Percentiles rank a stretch among this genome's conserved stretches.
Evolutionary conservation across 768 basidiomycete genomes (phyloP).

Genomic region (Hortiboletus campestris): DNA sequence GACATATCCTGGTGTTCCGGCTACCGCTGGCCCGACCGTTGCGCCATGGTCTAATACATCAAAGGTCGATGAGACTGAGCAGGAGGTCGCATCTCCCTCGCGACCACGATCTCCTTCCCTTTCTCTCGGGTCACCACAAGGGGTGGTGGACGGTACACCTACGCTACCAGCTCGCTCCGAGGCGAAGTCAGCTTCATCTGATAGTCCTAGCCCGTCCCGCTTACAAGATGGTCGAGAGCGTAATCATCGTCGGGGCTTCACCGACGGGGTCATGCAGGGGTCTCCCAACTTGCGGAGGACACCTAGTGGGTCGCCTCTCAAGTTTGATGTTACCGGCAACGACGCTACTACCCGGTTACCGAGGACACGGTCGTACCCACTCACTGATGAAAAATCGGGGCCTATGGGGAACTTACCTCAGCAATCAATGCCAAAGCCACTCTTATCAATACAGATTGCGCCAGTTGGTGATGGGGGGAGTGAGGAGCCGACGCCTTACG

Average conservation of each 20-base stretch:
- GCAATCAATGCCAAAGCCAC: slow-evolving; percentile 2
- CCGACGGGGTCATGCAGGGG: slow-evolving; percentile 39
- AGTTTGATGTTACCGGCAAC: slow-evolving; percentile 21
- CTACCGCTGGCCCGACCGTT: slow-evolving; percentile 31
- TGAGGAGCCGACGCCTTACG: slow-evolving; percentile 47
- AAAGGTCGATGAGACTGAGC: not conserved
- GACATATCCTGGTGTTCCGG: slow-evolving; percentile 47
- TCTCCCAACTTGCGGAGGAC: slow-evolving; percentile 41
- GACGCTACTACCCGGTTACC: slow-evolving; percentile 22
- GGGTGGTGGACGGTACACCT: slow-evolving; percentile 9
- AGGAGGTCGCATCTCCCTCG: not conserved
- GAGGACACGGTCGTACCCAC: slow-evolving; percentile 40
- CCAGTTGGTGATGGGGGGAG: slow-evolving; percentile 23
- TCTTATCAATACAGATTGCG: slow-evolving; percentile 12
- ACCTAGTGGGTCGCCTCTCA: slow-evolving; percentile 47
- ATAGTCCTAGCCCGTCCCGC: slow-evolving; percentile 12
- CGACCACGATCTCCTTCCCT: not conserved
- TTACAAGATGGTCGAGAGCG: slow-evolving; percentile 27
- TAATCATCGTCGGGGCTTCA: slow-evolving; percentile 60
- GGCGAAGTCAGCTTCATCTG: not conserved
- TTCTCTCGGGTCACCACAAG: slow-evolving; percentile 26
- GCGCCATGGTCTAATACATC: slow-evolving; percentile 38
- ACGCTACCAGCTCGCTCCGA: slow-evolving; percentile 8
- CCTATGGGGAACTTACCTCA: slow-evolving; percentile 12
- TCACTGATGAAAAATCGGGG: not conserved